Percentiles rank a stretch among this genome's conserved stretches.
phyloP scores from a whole-genome alignment of 257 asterid species.

The Jaltomata sinuosa region DNA sequence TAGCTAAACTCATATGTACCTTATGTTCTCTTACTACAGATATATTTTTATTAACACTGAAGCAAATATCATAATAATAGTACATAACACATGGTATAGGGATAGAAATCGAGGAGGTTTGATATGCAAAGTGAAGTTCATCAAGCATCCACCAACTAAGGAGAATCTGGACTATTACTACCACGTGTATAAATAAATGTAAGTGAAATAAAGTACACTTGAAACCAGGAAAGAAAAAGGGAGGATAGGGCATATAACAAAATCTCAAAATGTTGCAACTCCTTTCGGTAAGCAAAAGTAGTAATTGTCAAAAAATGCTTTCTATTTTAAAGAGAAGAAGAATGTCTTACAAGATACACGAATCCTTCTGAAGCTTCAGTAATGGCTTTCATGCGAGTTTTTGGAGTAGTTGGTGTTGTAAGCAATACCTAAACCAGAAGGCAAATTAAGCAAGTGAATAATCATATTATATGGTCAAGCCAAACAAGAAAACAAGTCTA shows the following conservation, averaged over 20 bases:
- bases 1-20: background rate
- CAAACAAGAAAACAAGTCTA: background rate
- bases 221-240: background rate
- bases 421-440: conserved; percentile 52
- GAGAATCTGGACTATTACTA: background rate
- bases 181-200: background rate
- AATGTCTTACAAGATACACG: conserved; percentile 66
- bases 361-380: conserved; percentile 85
- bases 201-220: background rate
- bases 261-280: background rate
- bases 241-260: background rate
- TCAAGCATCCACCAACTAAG: background rate
- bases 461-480: background rate
- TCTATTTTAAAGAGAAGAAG: background rate
- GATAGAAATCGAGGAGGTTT: background rate
- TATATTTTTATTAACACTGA: background rate
- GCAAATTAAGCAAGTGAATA: background rate
- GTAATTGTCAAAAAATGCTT: background rate
- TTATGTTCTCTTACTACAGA: background rate
- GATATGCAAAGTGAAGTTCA: background rate
- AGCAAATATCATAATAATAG: background rate
- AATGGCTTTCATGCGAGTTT: conserved; percentile 61
- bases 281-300: background rate
- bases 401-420: conserved; percentile 87
- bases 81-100: background rate